Evolutionary conservation across 768 basidiomycete species (phyloP), one percentile per base, ranked within the genome.

Genomic region (Termitomyces eurrhizus): DNA sequence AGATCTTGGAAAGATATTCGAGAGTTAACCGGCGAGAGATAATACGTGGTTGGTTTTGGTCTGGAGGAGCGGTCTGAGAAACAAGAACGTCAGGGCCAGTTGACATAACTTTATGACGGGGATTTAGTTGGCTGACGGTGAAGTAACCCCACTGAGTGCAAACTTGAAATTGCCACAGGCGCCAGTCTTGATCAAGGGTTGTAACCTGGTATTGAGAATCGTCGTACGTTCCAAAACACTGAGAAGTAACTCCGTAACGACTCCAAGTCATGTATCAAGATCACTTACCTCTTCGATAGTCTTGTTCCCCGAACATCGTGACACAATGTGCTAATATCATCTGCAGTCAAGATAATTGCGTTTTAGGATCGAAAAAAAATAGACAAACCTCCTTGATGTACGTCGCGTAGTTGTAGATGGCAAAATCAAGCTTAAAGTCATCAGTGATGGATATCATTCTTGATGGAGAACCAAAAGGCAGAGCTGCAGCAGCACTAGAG

Each of bases 111-210:
- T 2, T 39, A 1, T 7, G 26, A 50, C 36, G 48, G 58, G 32
- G 57, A 21, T 21, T 21, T 21, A 45, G 52, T 54, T 36, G 26
- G 69, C 83, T 37, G 66, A 90, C 92, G 35, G 80, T 86, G 71
- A 96, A 95, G 73, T 93, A 99, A 2, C 95, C 96, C 96, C 96
- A 98, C 67, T 96, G 84, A 0, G 92, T 94, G 77, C 93, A 95
- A 56, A 93, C 91, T 74, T 93, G 95, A 81, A 93, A 96, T 6
- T 78, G 65, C 95, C 95, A 98, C 13, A 88, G 74, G 45, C 93
- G 81, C 95, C 95, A 98, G 5, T 80, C 81, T 66, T 92, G 83
- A 59, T 84, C 79, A 8, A 93, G 71, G 12, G 80, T 82, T 1
- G 81, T 85, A 13, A 80, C 77, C 64, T 80, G 79, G 73, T 83